A percentile compares a stretch with the other conserved stretches of the same genome.
Evolutionary conservation across 495 filamentous ascomycete genomes (phyloP).

Genomic region (Lophium mytilinum): DNA sequence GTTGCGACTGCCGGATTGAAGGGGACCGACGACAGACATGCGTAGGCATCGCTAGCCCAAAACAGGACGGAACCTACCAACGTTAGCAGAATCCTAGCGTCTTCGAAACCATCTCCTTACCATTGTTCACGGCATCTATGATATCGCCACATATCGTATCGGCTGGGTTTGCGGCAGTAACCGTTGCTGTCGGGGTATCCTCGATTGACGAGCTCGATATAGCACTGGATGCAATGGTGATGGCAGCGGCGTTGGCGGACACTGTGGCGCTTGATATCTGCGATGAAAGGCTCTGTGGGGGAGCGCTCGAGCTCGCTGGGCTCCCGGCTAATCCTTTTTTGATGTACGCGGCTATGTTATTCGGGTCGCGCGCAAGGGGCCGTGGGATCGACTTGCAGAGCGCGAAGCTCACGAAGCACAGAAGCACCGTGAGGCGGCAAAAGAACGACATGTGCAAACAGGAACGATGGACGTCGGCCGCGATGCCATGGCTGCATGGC

Average conservation of each 20-base stretch:
- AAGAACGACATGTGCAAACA: not conserved
- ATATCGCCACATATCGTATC: conserved; percentile 13
- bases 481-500: too few species aligned
- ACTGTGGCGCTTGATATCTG: too few species aligned
- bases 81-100: too few species aligned
- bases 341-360: too few species aligned
- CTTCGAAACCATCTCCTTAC: not conserved
- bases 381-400: not conserved
- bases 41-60: not conserved
- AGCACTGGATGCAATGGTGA: too few species aligned
- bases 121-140: conserved; percentile 1
- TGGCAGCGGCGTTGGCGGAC: too few species aligned
- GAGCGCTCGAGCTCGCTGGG: too few species aligned
- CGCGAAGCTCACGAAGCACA: not conserved
- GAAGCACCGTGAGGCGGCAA: not conserved
- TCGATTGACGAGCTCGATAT: not conserved
- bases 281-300: too few species aligned
- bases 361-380: too few species aligned
- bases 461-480: not conserved
- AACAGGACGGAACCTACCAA: not conserved
- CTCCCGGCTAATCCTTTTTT: too few species aligned
- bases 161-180: not conserved
- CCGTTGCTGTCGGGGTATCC: conserved; percentile 7
- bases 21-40: conserved; percentile 42
- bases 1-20: conserved; percentile 44